Conservation (phyloP, 305 asterid species). For the Solanum chacoense region DNA sequence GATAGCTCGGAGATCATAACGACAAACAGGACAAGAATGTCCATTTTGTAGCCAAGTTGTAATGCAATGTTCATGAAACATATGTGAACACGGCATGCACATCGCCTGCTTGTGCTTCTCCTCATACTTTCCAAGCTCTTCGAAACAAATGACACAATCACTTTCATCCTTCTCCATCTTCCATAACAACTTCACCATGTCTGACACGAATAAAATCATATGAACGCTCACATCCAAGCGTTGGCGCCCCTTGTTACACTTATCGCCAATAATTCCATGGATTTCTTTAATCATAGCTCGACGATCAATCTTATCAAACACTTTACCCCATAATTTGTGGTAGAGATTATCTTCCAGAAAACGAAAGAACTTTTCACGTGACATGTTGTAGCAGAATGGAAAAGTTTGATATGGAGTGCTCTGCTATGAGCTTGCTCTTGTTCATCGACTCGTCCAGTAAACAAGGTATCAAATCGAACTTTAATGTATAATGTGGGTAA, state of each 20-base stretch:
- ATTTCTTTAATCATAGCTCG: not conserved
- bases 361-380: accelerated
- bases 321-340: not conserved
- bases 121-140: not conserved
- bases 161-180: not conserved
- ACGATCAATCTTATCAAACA: not conserved
- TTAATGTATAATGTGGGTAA: not conserved
- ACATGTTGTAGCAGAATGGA: not conserved
- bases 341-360: too few species aligned
- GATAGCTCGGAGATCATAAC: too few species aligned
- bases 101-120: not conserved
- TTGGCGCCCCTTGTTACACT: not conserved
- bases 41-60: not conserved
- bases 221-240: not conserved
- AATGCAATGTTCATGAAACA: not conserved
- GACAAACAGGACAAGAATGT: too few species aligned
- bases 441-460: not conserved
- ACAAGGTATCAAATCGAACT: not conserved
- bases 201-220: not conserved
- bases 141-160: not conserved
- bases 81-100: not conserved
- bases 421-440: not conserved
- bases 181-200: not conserved
- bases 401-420: not conserved
- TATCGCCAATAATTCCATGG: not conserved